These are phyloP conservation scores for Andalucia godoyi DNA, from an alignment of 78 protist species.

Conservation along the genomic window DNA sequence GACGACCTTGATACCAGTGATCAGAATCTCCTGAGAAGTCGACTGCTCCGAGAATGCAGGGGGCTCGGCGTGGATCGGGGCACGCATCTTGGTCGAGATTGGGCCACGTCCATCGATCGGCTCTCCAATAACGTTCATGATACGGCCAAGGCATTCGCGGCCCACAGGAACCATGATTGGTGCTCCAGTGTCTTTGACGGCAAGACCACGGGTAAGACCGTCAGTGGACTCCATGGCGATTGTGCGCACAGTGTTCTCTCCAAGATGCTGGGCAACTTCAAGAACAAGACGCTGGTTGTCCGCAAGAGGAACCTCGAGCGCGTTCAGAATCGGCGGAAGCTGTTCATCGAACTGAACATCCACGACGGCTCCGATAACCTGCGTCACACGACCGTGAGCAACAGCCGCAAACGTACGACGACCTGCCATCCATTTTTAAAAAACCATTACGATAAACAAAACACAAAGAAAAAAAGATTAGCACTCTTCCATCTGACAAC, in stretches of 20 bases:
- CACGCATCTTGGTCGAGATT: constrained; percentile 24
- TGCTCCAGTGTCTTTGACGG: constrained; percentile 78
- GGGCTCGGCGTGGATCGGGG: constrained; percentile 86
- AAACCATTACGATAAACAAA: too few species aligned
- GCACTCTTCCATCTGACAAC: too few species aligned
- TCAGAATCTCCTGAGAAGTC: constrained; percentile 73
- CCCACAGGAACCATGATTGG: constrained; percentile 96
- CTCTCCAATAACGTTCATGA: constrained; percentile 97
- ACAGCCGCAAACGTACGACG: too few species aligned
- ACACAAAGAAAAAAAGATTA: too few species aligned
- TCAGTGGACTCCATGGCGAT: constrained; percentile 98
- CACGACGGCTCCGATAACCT: constrained; percentile 98
- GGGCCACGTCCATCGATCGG: constrained; percentile 95
- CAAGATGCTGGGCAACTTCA: constrained; percentile 96
- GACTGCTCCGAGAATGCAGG: constrained; percentile 79
- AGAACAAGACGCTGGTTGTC: constrained; percentile 57
- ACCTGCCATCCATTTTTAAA: too few species aligned
- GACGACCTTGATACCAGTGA: constrained; percentile 95
- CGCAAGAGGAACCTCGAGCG: constrained; percentile 66
- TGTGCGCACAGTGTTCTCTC: constrained; percentile 90
- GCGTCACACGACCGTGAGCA: constrained; percentile 32
- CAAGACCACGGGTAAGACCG: constrained; percentile 85
- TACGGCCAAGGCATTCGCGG: constrained; percentile 88
- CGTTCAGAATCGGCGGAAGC: constrained; percentile 88
- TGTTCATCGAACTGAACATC: constrained; percentile 92